Conservation (phyloP, 83 land plant species). For the Diphasiastrum complanatum region DNA sequence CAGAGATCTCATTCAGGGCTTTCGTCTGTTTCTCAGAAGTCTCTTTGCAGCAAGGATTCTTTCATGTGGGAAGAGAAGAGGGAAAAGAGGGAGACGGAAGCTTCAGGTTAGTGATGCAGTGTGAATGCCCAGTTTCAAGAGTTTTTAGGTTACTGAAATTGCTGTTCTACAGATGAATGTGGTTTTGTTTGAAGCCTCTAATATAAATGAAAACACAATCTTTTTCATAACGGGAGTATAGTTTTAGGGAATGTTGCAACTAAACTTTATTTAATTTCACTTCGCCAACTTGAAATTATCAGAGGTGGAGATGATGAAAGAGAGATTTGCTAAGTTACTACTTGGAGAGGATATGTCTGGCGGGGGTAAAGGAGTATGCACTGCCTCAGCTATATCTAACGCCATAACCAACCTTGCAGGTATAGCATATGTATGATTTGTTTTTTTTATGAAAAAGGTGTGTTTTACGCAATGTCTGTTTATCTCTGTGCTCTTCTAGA, state of each 20-base stretch:
- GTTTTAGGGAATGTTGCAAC: neutral
- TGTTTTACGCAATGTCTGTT: neutral
- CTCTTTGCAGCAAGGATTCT: constrained; percentile 7
- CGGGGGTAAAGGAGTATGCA: constrained; percentile 60
- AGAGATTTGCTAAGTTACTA: constrained; percentile 60
- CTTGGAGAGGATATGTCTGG: constrained; percentile 70
- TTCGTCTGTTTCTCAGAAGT: constrained; percentile 5
- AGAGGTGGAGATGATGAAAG: constrained; percentile 79
- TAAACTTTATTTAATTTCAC: neutral
- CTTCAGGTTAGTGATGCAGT: constrained; percentile 6
- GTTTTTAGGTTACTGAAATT: neutral
- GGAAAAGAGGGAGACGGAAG: constrained; percentile 10
- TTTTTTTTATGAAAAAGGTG: neutral
- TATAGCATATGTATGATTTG: constrained; percentile 1
- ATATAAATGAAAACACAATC: constrained; percentile 6
- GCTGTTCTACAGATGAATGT: constrained; percentile 3
- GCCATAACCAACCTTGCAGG: constrained; percentile 61
- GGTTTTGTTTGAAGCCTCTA: neutral
- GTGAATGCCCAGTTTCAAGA: neutral
- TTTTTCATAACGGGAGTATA: neutral
- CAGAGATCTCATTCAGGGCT: constrained; percentile 12
- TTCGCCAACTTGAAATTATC: constrained; percentile 4
- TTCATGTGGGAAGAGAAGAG: constrained; percentile 16
- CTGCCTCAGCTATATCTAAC: constrained; percentile 55
- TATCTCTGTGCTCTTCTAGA: neutral